phyloP scores from a whole-genome alignment of 495 filamentous ascomycete species.

The Neurospora sp. region DNA sequence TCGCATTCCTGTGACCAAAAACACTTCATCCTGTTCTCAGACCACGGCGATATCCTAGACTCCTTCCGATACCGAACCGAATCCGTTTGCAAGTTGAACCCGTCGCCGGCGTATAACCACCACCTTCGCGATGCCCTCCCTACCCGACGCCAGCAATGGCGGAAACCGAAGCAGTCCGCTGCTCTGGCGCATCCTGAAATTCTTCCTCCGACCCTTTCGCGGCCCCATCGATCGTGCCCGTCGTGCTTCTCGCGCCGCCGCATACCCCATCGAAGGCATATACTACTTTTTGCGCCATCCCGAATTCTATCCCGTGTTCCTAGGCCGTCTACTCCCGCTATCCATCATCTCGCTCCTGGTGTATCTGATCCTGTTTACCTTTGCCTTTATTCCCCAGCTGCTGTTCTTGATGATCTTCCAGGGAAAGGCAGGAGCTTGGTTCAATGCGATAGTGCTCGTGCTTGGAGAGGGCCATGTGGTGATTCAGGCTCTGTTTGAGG shows the following conservation, averaged over 20 bases:
- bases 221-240: constrained; percentile 19
- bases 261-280: constrained; percentile 50
- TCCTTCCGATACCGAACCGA: not conserved
- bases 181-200: not conserved
- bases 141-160: not conserved
- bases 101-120: not conserved
- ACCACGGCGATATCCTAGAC: not conserved
- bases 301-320: constrained; percentile 56
- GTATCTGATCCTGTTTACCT: constrained; percentile 66
- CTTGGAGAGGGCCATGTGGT: constrained; percentile 74
- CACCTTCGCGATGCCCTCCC: not conserved
- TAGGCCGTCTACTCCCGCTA: constrained; percentile 58
- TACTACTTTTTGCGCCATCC: constrained; percentile 64
- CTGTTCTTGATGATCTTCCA: constrained; percentile 75
- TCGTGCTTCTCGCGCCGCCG: constrained; percentile 23
- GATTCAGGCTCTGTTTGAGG: constrained; percentile 66
- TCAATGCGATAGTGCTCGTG: constrained; percentile 68
- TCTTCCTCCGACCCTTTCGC: constrained; percentile 1
- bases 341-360: constrained; percentile 62
- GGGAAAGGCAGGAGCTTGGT: constrained; percentile 60
- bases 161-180: not conserved
- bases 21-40: not conserved
- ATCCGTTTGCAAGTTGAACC: not conserved
- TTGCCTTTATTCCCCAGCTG: constrained; percentile 82
- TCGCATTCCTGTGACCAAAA: not conserved